Conservation (phyloP, 1,284 basidiomycete species). For the Malassezia brasiliensis region DNA sequence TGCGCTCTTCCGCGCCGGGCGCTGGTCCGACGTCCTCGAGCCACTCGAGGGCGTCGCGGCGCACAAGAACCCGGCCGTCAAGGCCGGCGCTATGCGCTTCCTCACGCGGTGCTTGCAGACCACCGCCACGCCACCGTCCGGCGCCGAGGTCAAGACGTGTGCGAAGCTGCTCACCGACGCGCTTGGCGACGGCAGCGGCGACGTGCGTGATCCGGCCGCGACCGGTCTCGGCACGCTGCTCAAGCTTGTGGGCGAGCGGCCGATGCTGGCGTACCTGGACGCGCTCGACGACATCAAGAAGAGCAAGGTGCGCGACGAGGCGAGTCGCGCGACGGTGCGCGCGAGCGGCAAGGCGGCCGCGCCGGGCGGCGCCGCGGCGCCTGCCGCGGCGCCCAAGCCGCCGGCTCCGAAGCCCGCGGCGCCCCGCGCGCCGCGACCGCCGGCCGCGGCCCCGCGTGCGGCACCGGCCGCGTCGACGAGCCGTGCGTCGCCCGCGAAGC, state of each 20-base stretch:
- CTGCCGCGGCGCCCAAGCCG: background rate
- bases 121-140: constrained; percentile 59
- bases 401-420: background rate
- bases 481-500: too few relatives aligned
- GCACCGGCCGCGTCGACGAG: background rate
- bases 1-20: constrained; percentile 68
- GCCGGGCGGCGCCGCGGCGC: too few relatives aligned
- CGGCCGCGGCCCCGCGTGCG: background rate
- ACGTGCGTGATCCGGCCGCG: constrained; percentile 81
- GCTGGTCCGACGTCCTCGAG: constrained; percentile 70
- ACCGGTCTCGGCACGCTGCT: constrained; percentile 79
- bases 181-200: constrained; percentile 79
- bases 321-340: background rate
- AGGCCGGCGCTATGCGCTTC: constrained; percentile 84
- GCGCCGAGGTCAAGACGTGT: constrained; percentile 70
- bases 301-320: constrained; percentile 82
- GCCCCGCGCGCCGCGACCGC: too few relatives aligned
- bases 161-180: constrained; percentile 68
- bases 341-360: background rate
- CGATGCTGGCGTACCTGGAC: constrained; percentile 79
- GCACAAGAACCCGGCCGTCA: constrained; percentile 94
- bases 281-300: constrained; percentile 78
- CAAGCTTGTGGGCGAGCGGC: constrained; percentile 93
- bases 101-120: constrained; percentile 66
- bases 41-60: constrained; percentile 69